Base-by-base conservation (phyloP, 2,329 filamentous ascomycete genomes). In the Pyrenochaeta sp. region DNA sequence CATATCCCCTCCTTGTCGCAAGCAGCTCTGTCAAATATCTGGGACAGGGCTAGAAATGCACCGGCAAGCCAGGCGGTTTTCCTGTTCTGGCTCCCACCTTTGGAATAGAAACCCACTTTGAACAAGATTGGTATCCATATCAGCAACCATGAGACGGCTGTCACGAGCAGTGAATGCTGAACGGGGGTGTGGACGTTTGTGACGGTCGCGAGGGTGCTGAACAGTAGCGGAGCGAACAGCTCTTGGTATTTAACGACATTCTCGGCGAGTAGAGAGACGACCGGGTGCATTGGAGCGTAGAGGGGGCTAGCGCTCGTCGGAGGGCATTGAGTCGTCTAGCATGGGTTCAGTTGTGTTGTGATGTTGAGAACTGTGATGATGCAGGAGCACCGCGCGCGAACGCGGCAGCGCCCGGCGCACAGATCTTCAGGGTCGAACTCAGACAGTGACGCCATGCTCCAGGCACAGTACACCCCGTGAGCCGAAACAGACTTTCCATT, bases 11-110 rank as follows among this genome's bases (percentile, higher is more conserved):
- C 71, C 50, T 75, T 77, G 59, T 81, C 78, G 61, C 77, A 75
- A n/a, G 79, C 77, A 22, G 75, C 76, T 52, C 80, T 65, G 60
- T 82, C 80, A 70, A 80, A 82, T 37, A 82, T 70, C 39, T 72
- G 71, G 25, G 78, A 73, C 49, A 83, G 64, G 10, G 77, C 79
- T 37, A 82, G 70, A 49, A 81, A 69, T 9, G 62, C 73, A 36
- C 80, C 81, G 5, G 79, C 78, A 22, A 73, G 65, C 80, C 79
- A 81, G 58, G 65, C 69, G 8, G 67, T 66, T 42, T 53, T 72
- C 55, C 72, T 71, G 53, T 58, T 67, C 25, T 54, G 59, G 40
- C 61, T 66, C 66, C 67, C 66, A 57, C 50, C 56, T 42, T 67
- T 61, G 63, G 73, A 60, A 67, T 67, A 61, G 56, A 77, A 13